Percentiles rank a stretch among this genome's conserved stretches.
These are phyloP conservation scores for Hygrophila difformis DNA, from an alignment of 257 asterid genomes.

Conservation along the genomic window DNA sequence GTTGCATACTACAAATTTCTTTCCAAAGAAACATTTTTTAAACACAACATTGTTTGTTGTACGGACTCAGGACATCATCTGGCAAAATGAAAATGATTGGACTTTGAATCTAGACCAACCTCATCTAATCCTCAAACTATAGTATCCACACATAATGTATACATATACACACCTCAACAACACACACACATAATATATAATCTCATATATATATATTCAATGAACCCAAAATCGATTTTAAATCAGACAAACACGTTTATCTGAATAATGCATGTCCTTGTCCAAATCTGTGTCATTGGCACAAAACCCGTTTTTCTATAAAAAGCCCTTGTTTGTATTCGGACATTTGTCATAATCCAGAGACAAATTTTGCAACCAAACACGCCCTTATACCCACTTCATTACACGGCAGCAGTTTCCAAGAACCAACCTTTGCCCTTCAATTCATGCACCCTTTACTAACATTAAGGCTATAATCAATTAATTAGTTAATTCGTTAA, in stretches of 20 bases:
- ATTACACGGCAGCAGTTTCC: slow-evolving; percentile 56
- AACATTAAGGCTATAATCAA: too few species aligned
- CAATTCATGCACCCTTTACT: slow-evolving; percentile 58
- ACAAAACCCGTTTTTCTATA: slow-evolving; percentile 32
- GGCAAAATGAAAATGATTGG: slow-evolving; percentile 17
- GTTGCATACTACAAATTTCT: too few species aligned
- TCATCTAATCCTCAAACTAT: too few species aligned
- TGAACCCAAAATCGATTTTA: too few species aligned
- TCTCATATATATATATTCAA: too few species aligned
- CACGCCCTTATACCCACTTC: background rate
- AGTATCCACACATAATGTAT: too few species aligned
- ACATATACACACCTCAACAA: too few species aligned
- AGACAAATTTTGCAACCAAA: background rate
- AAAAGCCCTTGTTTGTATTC: slow-evolving; percentile 21
- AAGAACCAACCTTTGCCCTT: slow-evolving; percentile 41
- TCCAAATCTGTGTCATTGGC: slow-evolving; percentile 19
- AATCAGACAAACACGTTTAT: too few species aligned
- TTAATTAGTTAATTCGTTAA: too few species aligned
- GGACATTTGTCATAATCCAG: too few species aligned
- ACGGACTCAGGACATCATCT: slow-evolving; percentile 38
- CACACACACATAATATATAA: too few species aligned
- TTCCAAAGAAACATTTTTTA: slow-evolving; percentile 12
- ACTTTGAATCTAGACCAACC: slow-evolving; percentile 36
- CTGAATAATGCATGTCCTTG: background rate
- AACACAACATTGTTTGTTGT: too few species aligned